phyloP scores from a whole-genome alignment of 2,329 filamentous ascomycete species.

The Raffaelea albimanens region DNA sequence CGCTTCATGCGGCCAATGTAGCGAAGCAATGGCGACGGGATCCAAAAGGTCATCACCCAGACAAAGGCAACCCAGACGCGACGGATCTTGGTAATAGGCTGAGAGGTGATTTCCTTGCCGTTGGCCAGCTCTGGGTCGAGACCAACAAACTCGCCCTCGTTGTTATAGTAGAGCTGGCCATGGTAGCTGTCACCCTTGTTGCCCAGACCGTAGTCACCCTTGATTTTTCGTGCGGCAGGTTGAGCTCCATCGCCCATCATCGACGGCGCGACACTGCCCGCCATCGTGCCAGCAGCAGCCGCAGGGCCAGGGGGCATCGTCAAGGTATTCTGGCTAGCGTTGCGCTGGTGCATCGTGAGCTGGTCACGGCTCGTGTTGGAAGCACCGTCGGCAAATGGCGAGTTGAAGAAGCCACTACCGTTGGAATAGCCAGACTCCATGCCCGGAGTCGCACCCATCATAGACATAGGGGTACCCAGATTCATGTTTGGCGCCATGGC shows the following conservation, averaged over 20 bases:
- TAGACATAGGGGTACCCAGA: conserved; percentile 11
- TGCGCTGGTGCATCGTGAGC: conserved; percentile 55
- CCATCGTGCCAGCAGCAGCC: not conserved
- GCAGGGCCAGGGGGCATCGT: conserved; percentile 20
- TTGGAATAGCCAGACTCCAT: conserved; percentile 67
- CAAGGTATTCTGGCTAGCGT: conserved; percentile 43
- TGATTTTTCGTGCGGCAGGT: conserved; percentile 39
- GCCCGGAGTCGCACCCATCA: conserved; percentile 34
- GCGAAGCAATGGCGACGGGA: conserved; percentile 76
- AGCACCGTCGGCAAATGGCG: conserved; percentile 46
- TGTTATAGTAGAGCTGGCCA: conserved; percentile 65
- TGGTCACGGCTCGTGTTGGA: conserved; percentile 65
- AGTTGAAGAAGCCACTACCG: conserved; percentile 61
- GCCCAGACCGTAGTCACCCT: conserved; percentile 84
- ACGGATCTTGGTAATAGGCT: conserved; percentile 52
- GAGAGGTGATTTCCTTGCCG: conserved; percentile 65
- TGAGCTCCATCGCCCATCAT: conserved; percentile 15
- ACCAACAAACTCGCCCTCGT: conserved; percentile 58
- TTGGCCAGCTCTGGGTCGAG: conserved; percentile 72
- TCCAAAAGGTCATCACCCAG: conserved; percentile 88
- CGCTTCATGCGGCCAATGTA: conserved; percentile 90
- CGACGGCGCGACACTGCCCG: conserved; percentile 37
- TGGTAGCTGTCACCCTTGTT: conserved; percentile 72
- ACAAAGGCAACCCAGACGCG: conserved; percentile 73
- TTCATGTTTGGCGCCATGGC: conserved; percentile 17